These are phyloP conservation scores for Lentinula raphanica DNA, from an alignment of 768 basidiomycete species.

Conservation along the genomic window DNA sequence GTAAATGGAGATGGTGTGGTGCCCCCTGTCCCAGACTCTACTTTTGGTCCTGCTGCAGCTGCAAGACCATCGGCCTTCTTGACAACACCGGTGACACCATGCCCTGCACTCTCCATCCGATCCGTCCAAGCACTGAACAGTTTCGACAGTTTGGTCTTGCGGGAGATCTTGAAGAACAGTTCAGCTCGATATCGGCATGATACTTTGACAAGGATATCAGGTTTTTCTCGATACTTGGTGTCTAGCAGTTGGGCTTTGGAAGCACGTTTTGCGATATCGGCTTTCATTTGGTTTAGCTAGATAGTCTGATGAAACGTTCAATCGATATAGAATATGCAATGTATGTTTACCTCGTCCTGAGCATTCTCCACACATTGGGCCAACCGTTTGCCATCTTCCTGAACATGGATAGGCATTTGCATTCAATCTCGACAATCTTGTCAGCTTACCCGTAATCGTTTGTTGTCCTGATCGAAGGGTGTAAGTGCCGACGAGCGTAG, in stretches of 20 bases:
- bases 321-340: not conserved
- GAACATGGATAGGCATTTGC: constrained; percentile 18
- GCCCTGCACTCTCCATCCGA: constrained; percentile 64
- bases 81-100: constrained; percentile 37
- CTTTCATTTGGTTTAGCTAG: constrained; percentile 77
- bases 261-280: constrained; percentile 72
- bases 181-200: constrained; percentile 86
- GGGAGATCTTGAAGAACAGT: constrained; percentile 88
- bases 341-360: constrained; percentile 66
- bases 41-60: constrained; percentile 13
- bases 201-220: constrained; percentile 88
- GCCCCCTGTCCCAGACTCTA: constrained; percentile 5
- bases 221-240: constrained; percentile 76
- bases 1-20: not conserved
- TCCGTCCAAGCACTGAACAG: constrained; percentile 87
- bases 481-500: constrained; percentile 1
- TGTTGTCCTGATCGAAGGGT: constrained; percentile 63
- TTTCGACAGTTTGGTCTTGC: constrained; percentile 80
- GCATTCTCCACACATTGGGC: constrained; percentile 80
- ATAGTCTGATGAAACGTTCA: constrained; percentile 7
- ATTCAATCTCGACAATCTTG: not conserved
- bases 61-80: constrained; percentile 17
- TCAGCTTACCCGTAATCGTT: constrained; percentile 67
- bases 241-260: constrained; percentile 78
- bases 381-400: constrained; percentile 85